Evolutionary conservation across 192 early-diverging fungal genomes (phyloP), one percentile per base, ranked within the genome.

Genomic region (Jimgerdemannia flammicorona): DNA sequence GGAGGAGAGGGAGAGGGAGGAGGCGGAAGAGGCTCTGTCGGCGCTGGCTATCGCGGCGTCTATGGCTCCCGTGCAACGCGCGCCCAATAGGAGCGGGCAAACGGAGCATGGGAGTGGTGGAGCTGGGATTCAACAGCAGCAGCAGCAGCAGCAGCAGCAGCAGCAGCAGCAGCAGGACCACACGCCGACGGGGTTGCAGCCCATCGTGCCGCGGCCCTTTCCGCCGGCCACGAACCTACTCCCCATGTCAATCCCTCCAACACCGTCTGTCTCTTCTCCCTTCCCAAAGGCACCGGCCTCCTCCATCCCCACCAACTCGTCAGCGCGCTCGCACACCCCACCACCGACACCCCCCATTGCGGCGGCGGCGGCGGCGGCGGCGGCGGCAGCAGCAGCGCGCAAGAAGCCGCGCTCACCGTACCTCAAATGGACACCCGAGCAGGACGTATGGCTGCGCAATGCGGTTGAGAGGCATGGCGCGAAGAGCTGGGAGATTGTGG

Each of bases 401-500:
- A 76, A 74, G 65, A 71, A 70, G 19, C 74, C 75, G 3, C 71
- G 69, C 40, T 74, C 79, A 11, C 67, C 74, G 3, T 83, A 83
- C 40, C 64, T 63, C 29, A 76, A 76, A 63, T 86, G 85, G 85
- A 79, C 79, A 8, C 44, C 70, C 3, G 75, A 74, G 40, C 81
- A 86, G 69, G 85, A 86, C 72, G 69, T 67, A 40, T 40, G 73
- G 54, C 70, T 84, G 63, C 80, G 79, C 18, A 70, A 73, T 3
- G 69, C 79, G 2, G 78, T 80, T 8, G 76, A 72, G 10, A 78
- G 77, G 69, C 70, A 79, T n/a, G 79, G 85, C 3, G 69, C 69
- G 17, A 75, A 76, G 42, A 77, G 83, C 7, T 86, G 85, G 85
- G 81, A 85, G 40, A 68, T 68, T n/a, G 72, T 84, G 10, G 79